Conservation (phyloP, 441 rosid genomes). For the Jatropha multifida region DNA sequence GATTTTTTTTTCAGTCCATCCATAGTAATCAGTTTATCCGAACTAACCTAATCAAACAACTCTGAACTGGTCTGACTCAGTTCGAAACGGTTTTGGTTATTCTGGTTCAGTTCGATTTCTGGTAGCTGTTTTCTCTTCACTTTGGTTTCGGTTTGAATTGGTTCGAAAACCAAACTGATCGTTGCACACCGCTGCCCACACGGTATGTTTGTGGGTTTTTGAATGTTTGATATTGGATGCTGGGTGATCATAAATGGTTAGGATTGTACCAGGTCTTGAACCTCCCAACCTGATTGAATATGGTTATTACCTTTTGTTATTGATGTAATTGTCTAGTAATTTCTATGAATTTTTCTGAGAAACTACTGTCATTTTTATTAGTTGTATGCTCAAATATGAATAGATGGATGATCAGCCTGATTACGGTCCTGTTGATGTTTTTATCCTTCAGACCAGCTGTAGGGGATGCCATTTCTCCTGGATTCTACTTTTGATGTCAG, state of each 20-base stretch:
- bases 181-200: no score
- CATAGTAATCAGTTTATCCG: no score
- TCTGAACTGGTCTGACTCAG: no score
- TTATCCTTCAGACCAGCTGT: background rate
- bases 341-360: background rate
- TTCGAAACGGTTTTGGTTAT: no score
- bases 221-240: background rate
- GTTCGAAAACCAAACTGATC: no score
- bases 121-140: no score
- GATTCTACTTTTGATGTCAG: background rate
- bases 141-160: no score
- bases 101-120: no score
- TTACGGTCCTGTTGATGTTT: background rate
- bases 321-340: background rate
- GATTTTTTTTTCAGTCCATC: no score
- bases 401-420: background rate
- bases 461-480: background rate
- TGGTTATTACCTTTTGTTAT: background rate
- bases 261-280: background rate
- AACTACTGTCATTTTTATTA: background rate
- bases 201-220: background rate
- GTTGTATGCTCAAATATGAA: background rate
- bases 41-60: no score
- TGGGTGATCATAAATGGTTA: background rate
- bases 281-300: background rate